Evolutionary conservation across 1,284 basidiomycete species (phyloP).

Genomic region (Inonotus obliquus): DNA sequence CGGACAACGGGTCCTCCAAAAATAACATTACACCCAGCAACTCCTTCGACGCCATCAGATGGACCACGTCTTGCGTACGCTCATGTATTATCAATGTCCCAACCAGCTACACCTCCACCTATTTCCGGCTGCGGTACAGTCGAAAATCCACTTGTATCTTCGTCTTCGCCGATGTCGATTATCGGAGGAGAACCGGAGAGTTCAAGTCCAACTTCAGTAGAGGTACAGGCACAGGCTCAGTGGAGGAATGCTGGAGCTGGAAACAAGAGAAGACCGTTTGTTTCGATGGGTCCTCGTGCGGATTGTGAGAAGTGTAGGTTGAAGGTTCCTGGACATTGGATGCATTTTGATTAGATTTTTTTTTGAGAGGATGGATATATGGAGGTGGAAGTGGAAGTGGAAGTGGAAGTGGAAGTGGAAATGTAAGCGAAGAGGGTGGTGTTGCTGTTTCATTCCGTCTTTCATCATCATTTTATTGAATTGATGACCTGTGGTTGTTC

Average conservation of each 20-base stretch:
- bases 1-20: conserved; percentile 20
- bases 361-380: background rate
- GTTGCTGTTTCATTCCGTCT: too few species aligned
- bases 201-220: background rate
- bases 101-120: background rate
- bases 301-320: conserved; percentile 68
- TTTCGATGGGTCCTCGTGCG: conserved; percentile 64
- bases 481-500: too few species aligned
- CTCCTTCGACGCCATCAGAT: conserved; percentile 25
- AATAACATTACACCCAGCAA: conserved; percentile 37
- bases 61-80: background rate
- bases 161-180: conserved; percentile 4
- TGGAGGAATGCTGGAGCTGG: conserved; percentile 10
- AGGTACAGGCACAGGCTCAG: conserved; percentile 12
- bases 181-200: conserved; percentile 19
- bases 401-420: background rate
- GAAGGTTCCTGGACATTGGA: conserved; percentile 66
- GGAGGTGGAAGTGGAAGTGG: background rate
- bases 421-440: too few species aligned
- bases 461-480: too few species aligned
- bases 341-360: conserved; percentile 50
- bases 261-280: conserved; percentile 43
- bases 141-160: background rate
- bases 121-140: background rate
- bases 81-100: background rate